Evolutionary conservation across 352 stramenopile species (phyloP).

Genomic region (Phytophthora constricta): DNA sequence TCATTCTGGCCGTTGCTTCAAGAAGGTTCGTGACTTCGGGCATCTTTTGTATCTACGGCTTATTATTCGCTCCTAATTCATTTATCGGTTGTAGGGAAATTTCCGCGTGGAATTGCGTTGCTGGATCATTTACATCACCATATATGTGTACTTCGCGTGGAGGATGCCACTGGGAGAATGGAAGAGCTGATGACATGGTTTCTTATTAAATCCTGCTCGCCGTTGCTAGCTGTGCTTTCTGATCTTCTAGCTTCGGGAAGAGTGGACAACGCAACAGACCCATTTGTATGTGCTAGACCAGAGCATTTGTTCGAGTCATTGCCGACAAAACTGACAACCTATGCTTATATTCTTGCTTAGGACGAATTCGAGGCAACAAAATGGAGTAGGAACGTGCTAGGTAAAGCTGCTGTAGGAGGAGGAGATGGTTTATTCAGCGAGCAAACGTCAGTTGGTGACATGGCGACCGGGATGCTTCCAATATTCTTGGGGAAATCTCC

Average conservation of each 20-base stretch:
- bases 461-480: conserved; percentile 41
- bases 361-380: conserved; percentile 53
- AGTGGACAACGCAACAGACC: conserved; percentile 54
- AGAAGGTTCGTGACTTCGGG: conserved; percentile 29
- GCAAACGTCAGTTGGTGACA: conserved; percentile 18
- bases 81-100: conserved; percentile 37
- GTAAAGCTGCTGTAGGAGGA: conserved; percentile 28
- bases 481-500: conserved; percentile 35
- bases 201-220: conserved; percentile 55
- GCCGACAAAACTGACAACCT: no score
- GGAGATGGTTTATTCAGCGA: conserved; percentile 43
- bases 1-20: conserved; percentile 55
- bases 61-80: conserved; percentile 18
- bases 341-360: no score
- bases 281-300: conserved; percentile 52
- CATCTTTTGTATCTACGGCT: neutral
- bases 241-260: conserved; percentile 54
- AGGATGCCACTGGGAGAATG: conserved; percentile 43
- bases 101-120: conserved; percentile 57
- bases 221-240: conserved; percentile 61
- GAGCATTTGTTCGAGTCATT: no score
- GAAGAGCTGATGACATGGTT: conserved; percentile 57
- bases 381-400: conserved; percentile 47
- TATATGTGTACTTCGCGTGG: conserved; percentile 36
- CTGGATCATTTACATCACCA: conserved; percentile 57